Conservation (phyloP, 2,329 filamentous ascomycete species). For the Botrytis fabae region DNA sequence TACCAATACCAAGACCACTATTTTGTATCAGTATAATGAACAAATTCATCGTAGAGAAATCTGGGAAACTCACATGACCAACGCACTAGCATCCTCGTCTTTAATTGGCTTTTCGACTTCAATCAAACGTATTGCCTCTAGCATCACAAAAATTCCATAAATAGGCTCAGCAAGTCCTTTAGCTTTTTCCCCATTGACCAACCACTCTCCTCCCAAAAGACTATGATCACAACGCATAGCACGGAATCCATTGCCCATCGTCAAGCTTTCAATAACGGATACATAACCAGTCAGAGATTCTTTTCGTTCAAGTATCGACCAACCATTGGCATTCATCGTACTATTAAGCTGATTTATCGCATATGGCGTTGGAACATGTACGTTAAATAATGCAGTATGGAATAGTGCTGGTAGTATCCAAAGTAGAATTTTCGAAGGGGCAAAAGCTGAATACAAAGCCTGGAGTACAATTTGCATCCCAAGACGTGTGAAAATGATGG, state of each 20-base stretch:
- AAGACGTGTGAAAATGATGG: constrained; percentile 66
- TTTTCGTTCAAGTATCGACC: constrained; percentile 73
- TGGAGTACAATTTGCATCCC: constrained; percentile 70
- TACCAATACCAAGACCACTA: constrained; percentile 89
- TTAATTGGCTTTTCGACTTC: constrained; percentile 53
- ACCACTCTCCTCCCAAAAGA: constrained; percentile 90
- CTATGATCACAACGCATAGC: constrained; percentile 93
- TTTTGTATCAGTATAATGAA: constrained; percentile 13
- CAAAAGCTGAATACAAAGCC: constrained; percentile 61
- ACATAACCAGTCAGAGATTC: constrained; percentile 92
- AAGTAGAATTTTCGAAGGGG: constrained; percentile 68
- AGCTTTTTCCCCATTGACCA: constrained; percentile 57
- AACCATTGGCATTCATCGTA: constrained; percentile 65
- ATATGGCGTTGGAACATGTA: constrained; percentile 65
- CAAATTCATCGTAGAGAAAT: not conserved
- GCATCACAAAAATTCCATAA: constrained; percentile 93
- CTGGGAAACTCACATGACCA: constrained; percentile 70
- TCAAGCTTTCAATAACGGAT: constrained; percentile 77
- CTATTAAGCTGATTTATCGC: constrained; percentile 64
- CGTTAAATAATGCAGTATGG: constrained; percentile 70
- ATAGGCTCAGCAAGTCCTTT: constrained; percentile 80
- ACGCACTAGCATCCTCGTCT: constrained; percentile 71
- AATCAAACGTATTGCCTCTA: constrained; percentile 86
- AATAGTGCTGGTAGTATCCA: constrained; percentile 70
- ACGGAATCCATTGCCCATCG: constrained; percentile 62